Conservation (phyloP, 1,284 basidiomycete species). For the Ustilago hordei region DNA sequence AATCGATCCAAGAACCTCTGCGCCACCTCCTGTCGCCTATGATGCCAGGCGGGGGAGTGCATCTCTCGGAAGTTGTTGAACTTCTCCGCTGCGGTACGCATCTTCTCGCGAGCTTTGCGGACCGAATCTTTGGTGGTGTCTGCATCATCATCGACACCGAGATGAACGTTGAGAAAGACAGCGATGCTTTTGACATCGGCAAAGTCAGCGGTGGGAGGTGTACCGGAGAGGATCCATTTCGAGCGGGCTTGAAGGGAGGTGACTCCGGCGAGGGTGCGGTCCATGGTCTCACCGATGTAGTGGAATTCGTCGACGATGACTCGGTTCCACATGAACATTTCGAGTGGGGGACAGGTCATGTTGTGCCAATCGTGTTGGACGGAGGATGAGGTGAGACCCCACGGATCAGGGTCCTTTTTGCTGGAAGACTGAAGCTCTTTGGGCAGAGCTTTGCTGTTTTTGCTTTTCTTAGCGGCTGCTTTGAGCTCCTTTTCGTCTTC, state of each 20-base stretch:
- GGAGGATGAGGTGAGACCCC: constrained; percentile 78
- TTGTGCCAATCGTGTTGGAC: constrained; percentile 81
- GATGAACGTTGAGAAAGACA: constrained; percentile 61
- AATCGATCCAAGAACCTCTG: constrained; percentile 77
- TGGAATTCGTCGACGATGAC: constrained; percentile 95
- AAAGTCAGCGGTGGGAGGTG: constrained; percentile 92
- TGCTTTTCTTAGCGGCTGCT: constrained; percentile 60
- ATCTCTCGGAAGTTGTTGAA: constrained; percentile 97
- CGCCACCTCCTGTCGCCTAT: constrained; percentile 83
- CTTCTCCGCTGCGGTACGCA: constrained; percentile 88
- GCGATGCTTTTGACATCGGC: constrained; percentile 81
- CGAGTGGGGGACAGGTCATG: constrained; percentile 84
- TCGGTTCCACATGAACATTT: constrained; percentile 82
- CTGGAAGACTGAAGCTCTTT: constrained; percentile 43
- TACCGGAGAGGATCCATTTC: constrained; percentile 95
- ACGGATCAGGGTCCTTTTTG: constrained; percentile 69
- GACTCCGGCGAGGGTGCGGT: constrained; percentile 81
- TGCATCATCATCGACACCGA: constrained; percentile 79
- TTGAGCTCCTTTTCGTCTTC: constrained; percentile 72
- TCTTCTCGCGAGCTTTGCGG: constrained; percentile 80
- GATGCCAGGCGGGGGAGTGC: constrained; percentile 90
- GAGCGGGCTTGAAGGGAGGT: constrained; percentile 82
- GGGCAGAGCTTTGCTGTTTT: constrained; percentile 64
- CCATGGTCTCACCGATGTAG: constrained; percentile 77
- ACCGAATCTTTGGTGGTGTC: constrained; percentile 74